Percentiles rank a stretch among this genome's conserved stretches.
Conservation (phyloP, 768 basidiomycete species). For the Russula dissimulans region DNA sequence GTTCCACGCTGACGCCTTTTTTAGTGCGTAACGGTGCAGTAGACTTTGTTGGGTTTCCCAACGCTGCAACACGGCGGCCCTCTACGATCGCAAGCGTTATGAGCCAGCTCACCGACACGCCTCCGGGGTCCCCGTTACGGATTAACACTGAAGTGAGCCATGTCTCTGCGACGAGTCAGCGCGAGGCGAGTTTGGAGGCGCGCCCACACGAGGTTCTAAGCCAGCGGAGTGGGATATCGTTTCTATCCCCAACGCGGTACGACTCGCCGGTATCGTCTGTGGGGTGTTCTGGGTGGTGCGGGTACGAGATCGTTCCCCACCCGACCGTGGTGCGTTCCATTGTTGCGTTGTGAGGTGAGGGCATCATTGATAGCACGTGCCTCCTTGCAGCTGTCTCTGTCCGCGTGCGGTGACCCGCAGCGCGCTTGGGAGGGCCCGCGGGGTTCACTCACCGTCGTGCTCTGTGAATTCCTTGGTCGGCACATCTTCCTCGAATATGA, state of each 20-base stretch:
- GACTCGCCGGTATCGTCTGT: conserved; percentile 14
- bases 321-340: conserved; percentile 2
- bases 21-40: background rate
- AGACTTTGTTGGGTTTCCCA: background rate
- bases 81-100: background rate
- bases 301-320: background rate
- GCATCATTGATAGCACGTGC: background rate
- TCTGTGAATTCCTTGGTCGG: conserved; percentile 8
- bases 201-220: background rate
- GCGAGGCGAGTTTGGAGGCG: background rate
- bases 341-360: background rate
- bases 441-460: conserved; percentile 17
- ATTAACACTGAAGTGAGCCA: background rate
- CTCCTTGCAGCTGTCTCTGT: conserved; percentile 13
- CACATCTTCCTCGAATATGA: background rate
- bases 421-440: conserved; percentile 19
- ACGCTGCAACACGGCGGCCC: background rate
- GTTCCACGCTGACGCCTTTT: background rate
- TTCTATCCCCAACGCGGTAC: conserved; percentile 4
- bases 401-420: conserved; percentile 20
- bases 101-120: background rate
- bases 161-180: background rate
- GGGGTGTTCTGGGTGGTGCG: conserved; percentile 21
- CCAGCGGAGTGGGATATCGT: background rate
- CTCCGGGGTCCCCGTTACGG: background rate